A percentile compares a stretch with the other conserved stretches of the same genome.
Evolutionary conservation across 352 stramenopile genomes (phyloP).

Genomic region (Phytophthora vignae): DNA sequence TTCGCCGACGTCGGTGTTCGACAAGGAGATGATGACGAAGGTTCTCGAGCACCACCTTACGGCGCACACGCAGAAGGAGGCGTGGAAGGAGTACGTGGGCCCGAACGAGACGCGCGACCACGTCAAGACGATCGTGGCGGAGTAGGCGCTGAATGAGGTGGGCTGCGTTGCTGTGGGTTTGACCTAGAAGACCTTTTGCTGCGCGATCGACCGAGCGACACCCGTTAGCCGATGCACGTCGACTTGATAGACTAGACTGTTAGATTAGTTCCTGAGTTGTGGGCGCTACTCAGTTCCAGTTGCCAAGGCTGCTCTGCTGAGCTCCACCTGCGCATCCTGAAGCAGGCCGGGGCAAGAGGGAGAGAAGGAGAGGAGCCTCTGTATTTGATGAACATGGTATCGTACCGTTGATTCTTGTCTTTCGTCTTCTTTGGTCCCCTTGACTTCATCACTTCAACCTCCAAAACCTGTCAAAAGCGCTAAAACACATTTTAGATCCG

Average conservation of each 20-base stretch:
- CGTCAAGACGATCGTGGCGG: constrained; percentile 58
- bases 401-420: constrained; percentile 27
- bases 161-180: constrained; percentile 9
- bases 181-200: constrained; percentile 11
- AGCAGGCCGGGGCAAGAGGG: constrained; percentile 12
- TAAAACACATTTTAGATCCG: not conserved
- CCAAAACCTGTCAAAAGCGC: constrained; percentile 13
- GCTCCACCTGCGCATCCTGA: constrained; percentile 13
- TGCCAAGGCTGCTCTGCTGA: constrained; percentile 33
- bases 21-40: constrained; percentile 94
- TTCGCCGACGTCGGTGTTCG: constrained; percentile 93
- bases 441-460: not conserved
- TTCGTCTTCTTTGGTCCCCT: not conserved
- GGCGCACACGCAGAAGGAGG: constrained; percentile 94
- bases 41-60: constrained; percentile 95
- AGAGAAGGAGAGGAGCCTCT: constrained; percentile 27
- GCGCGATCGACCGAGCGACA: constrained; percentile 21
- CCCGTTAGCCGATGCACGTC: constrained; percentile 28
- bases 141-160: constrained; percentile 44
- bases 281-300: constrained; percentile 76
- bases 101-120: constrained; percentile 59
- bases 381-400: constrained; percentile 50
- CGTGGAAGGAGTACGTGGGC: constrained; percentile 90
- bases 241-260: constrained; percentile 81
- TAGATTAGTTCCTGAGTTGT: constrained; percentile 85